phyloP scores from a whole-genome alignment of 2,329 filamentous ascomycete species.

The Fusarium temperatum region DNA sequence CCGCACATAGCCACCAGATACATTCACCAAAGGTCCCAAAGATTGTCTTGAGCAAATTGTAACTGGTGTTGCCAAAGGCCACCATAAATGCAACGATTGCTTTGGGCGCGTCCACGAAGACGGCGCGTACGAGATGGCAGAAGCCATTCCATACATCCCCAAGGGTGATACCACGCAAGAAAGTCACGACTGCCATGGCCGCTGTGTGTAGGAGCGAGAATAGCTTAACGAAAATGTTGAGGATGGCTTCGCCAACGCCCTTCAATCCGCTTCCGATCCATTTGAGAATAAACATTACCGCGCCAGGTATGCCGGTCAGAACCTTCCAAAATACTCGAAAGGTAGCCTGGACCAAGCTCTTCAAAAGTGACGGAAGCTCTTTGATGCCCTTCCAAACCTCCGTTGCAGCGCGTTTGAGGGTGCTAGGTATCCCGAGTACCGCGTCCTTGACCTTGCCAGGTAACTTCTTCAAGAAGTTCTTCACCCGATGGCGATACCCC shows the following conservation, averaged over 20 bases:
- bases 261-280: slow-evolving; percentile 47
- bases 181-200: slow-evolving; percentile 45
- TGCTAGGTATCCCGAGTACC: slow-evolving; percentile 25
- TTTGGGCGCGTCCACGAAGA: slow-evolving; percentile 46
- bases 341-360: slow-evolving; percentile 3
- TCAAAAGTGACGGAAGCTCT: slow-evolving; percentile 20
- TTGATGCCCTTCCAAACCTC: slow-evolving; percentile 34
- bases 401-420: slow-evolving; percentile 11
- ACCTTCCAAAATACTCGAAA: slow-evolving; percentile 31
- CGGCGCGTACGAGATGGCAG: slow-evolving; percentile 38
- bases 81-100: slow-evolving; percentile 39
- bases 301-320: slow-evolving; percentile 34
- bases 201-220: slow-evolving; percentile 50
- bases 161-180: slow-evolving; percentile 50
- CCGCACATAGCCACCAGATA: slow-evolving; percentile 37
- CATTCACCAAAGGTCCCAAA: slow-evolving; percentile 45
- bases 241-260: slow-evolving; percentile 38
- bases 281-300: slow-evolving; percentile 33
- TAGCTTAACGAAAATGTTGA: slow-evolving; percentile 38
- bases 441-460: slow-evolving; percentile 40
- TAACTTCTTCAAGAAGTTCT: slow-evolving; percentile 38
- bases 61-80: slow-evolving; percentile 36
- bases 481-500: slow-evolving; percentile 42
- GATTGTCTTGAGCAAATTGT: slow-evolving; percentile 41
- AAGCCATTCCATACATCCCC: slow-evolving; percentile 52